These are phyloP conservation scores for Filobasidium uniguttulatum DNA, from an alignment of 1,284 basidiomycete genomes.

Conservation along the genomic window DNA sequence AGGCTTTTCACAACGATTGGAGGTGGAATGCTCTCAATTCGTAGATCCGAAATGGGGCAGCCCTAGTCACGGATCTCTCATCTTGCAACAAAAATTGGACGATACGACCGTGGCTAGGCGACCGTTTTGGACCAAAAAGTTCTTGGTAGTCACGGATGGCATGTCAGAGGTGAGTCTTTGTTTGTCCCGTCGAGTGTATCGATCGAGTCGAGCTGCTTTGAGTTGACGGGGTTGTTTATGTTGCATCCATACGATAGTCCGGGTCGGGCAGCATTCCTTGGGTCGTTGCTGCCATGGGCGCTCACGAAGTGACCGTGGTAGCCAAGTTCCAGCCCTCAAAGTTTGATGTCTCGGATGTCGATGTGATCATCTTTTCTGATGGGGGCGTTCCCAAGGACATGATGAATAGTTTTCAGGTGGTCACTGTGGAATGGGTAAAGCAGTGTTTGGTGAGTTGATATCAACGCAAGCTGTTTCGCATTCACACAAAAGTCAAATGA, in stretches of 20 bases:
- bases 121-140: conserved; percentile 4
- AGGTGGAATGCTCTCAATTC: conserved; percentile 10
- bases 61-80: background rate
- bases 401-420: background rate
- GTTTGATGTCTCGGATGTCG: conserved; percentile 1
- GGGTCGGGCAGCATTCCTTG: conserved; percentile 7
- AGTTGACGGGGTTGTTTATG: no score
- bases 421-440: conserved; percentile 14
- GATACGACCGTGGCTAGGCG: background rate
- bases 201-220: background rate
- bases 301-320: background rate
- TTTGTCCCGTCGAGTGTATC: no score
- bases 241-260: no score
- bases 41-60: conserved; percentile 7
- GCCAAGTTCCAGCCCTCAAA: background rate
- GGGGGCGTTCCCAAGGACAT: background rate
- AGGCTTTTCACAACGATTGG: conserved; percentile 4
- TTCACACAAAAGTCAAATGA: no score
- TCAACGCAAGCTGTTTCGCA: no score
- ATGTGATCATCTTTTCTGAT: conserved; percentile 2
- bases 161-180: background rate
- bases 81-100: conserved; percentile 3
- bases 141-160: conserved; percentile 1
- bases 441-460: conserved; percentile 9
- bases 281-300: conserved; percentile 7